These are phyloP conservation scores for Plasmodium malariae DNA, from an alignment of 169 alveolate genomes.

Conservation along the genomic window DNA sequence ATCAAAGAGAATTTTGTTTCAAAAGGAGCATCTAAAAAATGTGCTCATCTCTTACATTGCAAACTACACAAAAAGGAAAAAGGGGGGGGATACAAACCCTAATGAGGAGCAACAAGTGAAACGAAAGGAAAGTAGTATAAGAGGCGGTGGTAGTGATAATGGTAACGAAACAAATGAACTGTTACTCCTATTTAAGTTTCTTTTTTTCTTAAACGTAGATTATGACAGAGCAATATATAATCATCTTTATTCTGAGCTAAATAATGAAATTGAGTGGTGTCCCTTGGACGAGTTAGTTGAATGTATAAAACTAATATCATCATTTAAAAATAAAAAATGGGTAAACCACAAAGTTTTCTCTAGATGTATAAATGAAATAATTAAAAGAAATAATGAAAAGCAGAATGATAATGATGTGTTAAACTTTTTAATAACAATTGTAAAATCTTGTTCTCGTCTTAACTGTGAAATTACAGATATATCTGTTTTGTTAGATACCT, in stretches of 20 bases:
- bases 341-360: slow-evolving; percentile 34
- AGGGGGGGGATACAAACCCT: background rate
- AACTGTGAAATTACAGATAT: slow-evolving; percentile 60
- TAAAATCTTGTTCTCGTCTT: slow-evolving; percentile 69
- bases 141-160: background rate
- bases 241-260: slow-evolving; percentile 43
- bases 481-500: slow-evolving; percentile 18
- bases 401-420: background rate
- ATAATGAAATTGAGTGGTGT: slow-evolving; percentile 8
- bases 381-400: slow-evolving; percentile 3
- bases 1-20: slow-evolving; percentile 31
- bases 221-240: slow-evolving; percentile 37
- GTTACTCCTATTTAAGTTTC: slow-evolving; percentile 19
- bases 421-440: slow-evolving; percentile 26
- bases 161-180: background rate
- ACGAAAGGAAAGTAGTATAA: background rate
- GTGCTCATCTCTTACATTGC: slow-evolving; percentile 16
- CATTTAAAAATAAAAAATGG: slow-evolving; percentile 71
- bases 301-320: slow-evolving; percentile 36
- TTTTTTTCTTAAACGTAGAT: slow-evolving; percentile 35
- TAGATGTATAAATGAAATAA: slow-evolving; percentile 34
- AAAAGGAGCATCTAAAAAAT: slow-evolving; percentile 5
- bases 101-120: no score
- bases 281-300: slow-evolving; percentile 32
- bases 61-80: background rate